Evolutionary conservation across 2,329 filamentous ascomycete species (phyloP).

Genomic region (Cadophora gregata): DNA sequence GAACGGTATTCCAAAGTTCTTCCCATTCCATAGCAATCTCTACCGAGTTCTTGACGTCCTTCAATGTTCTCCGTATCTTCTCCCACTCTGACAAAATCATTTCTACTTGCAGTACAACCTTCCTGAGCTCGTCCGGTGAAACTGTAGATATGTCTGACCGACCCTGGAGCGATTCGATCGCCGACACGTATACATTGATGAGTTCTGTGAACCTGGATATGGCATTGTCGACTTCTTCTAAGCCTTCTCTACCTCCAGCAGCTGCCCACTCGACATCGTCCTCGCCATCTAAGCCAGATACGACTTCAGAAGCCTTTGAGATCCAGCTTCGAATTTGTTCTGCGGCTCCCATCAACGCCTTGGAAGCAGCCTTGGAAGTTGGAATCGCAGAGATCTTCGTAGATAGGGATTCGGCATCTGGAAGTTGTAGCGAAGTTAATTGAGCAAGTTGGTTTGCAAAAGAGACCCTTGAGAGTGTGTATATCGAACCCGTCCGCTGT

Average conservation of each 20-base stretch:
- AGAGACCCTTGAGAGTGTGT: slow-evolving; percentile 88
- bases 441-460: slow-evolving; percentile 94
- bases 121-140: slow-evolving; percentile 71
- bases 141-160: slow-evolving; percentile 78
- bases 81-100: slow-evolving; percentile 83
- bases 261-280: slow-evolving; percentile 99
- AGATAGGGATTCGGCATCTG: slow-evolving; percentile 82
- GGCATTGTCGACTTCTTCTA: slow-evolving; percentile 74
- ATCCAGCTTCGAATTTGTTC: slow-evolving; percentile 97
- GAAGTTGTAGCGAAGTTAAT: slow-evolving; percentile 86
- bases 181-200: slow-evolving; percentile 89
- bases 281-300: slow-evolving; percentile 87
- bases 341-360: slow-evolving; percentile 82
- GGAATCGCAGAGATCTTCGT: slow-evolving; percentile 84
- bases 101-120: slow-evolving; percentile 88
- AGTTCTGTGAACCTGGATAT: slow-evolving; percentile 86
- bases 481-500: slow-evolving; percentile 82
- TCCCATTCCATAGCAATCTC: slow-evolving; percentile 99
- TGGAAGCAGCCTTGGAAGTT: slow-evolving; percentile 82
- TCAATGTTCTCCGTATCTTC: slow-evolving; percentile 77
- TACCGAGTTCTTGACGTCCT: slow-evolving; percentile 84
- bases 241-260: slow-evolving; percentile 79
- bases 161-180: slow-evolving; percentile 89
- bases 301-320: slow-evolving; percentile 85
- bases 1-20: slow-evolving; percentile 90